A percentile compares a stretch with the other conserved stretches of the same genome.
phyloP scores from a whole-genome alignment of 2,329 filamentous ascomycete species.

The Mycosphaerelloides madeirae region DNA sequence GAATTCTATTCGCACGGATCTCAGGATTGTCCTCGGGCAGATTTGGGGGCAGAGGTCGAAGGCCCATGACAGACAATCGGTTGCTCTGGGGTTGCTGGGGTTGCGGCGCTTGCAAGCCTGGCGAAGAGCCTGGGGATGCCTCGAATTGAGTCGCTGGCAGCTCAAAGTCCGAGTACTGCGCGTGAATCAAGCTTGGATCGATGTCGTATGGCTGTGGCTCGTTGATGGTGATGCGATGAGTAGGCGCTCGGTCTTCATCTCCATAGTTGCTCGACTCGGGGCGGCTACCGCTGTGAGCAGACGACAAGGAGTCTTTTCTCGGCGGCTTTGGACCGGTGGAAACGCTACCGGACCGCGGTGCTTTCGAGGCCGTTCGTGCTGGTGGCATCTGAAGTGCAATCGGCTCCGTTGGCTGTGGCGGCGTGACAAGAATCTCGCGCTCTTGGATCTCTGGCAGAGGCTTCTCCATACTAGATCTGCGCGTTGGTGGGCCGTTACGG shows the following conservation, averaged over 20 bases:
- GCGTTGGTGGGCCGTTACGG: constrained; percentile 7
- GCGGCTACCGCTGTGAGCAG: constrained; percentile 13
- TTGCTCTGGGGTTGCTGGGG: constrained; percentile 11
- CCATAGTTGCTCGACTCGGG: constrained; percentile 28
- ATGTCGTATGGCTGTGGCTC: constrained; percentile 26
- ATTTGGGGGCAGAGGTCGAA: constrained; percentile 83
- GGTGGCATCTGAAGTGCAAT: constrained; percentile 18
- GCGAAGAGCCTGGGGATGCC: constrained; percentile 6
- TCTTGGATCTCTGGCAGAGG: constrained; percentile 17
- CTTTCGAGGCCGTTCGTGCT: constrained; percentile 7
- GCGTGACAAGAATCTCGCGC: constrained; percentile 9
- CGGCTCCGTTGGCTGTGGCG: constrained; percentile 14
- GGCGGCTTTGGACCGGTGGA: constrained; percentile 17
- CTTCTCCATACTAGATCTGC: constrained; percentile 17
- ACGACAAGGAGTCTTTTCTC: constrained; percentile 21
- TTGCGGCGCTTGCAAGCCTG: constrained; percentile 8
- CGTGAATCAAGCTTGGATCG: constrained; percentile 23
- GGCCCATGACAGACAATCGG: constrained; percentile 52
- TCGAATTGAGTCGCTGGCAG: neutral
- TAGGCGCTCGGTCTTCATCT: constrained; percentile 18
- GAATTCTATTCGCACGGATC: constrained; percentile 88
- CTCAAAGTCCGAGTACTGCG: constrained; percentile 18
- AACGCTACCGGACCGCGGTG: constrained; percentile 7
- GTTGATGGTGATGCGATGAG: constrained; percentile 15
- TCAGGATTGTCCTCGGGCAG: constrained; percentile 88